phyloP scores from a whole-genome alignment of 768 basidiomycete species.

The Lactarius evosmus region DNA sequence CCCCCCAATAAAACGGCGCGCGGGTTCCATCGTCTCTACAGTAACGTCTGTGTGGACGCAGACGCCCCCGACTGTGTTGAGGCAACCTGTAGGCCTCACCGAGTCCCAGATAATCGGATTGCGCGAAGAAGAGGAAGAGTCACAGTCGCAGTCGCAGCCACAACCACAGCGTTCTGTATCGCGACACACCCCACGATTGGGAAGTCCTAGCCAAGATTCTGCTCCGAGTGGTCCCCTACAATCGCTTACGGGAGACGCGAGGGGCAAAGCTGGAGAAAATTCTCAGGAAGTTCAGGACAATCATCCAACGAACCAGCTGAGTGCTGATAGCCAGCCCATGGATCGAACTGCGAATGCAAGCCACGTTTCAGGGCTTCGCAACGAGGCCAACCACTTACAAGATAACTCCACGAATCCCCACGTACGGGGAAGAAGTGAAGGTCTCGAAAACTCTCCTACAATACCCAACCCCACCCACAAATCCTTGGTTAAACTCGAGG shows the following conservation, averaged over 20 bases:
- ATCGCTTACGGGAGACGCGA: neutral
- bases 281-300: neutral
- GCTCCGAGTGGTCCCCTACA: neutral
- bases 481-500: neutral
- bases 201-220: neutral
- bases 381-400: neutral
- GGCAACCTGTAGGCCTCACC: neutral
- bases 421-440: neutral
- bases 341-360: neutral
- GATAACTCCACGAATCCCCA: neutral
- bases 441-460: neutral
- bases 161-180: slow-evolving; percentile 14
- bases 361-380: neutral
- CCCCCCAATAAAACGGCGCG: neutral
- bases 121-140: slow-evolving; percentile 27
- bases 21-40: neutral
- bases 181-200: neutral
- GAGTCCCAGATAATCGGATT: slow-evolving; percentile 23
- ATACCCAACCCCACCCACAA: neutral
- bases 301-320: neutral
- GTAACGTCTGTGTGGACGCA: neutral
- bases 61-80: neutral
- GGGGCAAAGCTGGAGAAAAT: neutral
- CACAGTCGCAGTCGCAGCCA: slow-evolving; percentile 20
- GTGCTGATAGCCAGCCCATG: neutral